phyloP scores from a whole-genome alignment of 768 basidiomycete species.

The Strobilomyces dryophilus region DNA sequence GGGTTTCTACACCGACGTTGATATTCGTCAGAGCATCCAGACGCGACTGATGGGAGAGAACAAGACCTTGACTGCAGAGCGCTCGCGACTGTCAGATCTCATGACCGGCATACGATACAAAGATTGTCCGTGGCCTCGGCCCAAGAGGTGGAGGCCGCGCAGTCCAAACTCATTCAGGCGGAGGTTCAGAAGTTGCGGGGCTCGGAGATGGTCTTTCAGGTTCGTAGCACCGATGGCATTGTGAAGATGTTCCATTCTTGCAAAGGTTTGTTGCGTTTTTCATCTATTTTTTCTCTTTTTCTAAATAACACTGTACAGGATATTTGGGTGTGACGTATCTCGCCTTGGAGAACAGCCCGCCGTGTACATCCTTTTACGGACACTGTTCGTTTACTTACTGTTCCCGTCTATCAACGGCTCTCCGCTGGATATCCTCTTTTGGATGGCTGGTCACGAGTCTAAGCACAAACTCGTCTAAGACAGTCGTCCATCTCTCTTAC shows the following conservation, averaged over 20 bases:
- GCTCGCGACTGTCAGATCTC: conserved; percentile 80
- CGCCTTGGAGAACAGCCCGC: too few relatives aligned
- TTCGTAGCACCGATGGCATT: conserved; percentile 34
- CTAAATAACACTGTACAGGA: conserved; percentile 34
- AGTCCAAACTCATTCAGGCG: conserved; percentile 56
- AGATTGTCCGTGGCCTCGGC: conserved; percentile 54
- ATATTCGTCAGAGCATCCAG: conserved; percentile 63
- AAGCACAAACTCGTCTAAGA: too few relatives aligned
- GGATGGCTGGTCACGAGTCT: too few relatives aligned
- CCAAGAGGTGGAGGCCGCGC: conserved; percentile 51
- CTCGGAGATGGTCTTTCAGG: conserved; percentile 77
- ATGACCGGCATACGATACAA: conserved; percentile 79
- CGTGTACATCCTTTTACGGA: too few relatives aligned
- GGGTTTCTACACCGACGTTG: neutral
- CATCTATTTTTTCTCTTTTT: neutral
- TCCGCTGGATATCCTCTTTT: too few relatives aligned
- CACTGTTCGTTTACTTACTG: too few relatives aligned
- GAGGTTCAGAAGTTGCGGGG: conserved; percentile 66
- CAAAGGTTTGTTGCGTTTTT: conserved; percentile 41
- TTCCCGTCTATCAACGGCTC: too few relatives aligned
- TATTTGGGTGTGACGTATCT: conserved; percentile 63
- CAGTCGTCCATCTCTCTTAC: too few relatives aligned
- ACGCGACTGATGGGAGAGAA: conserved; percentile 82
- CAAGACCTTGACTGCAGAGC: conserved; percentile 70
- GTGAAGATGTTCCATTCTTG: conserved; percentile 72